Conservation (phyloP, 306 rosid species). For the Pterocarpus santalinus region DNA sequence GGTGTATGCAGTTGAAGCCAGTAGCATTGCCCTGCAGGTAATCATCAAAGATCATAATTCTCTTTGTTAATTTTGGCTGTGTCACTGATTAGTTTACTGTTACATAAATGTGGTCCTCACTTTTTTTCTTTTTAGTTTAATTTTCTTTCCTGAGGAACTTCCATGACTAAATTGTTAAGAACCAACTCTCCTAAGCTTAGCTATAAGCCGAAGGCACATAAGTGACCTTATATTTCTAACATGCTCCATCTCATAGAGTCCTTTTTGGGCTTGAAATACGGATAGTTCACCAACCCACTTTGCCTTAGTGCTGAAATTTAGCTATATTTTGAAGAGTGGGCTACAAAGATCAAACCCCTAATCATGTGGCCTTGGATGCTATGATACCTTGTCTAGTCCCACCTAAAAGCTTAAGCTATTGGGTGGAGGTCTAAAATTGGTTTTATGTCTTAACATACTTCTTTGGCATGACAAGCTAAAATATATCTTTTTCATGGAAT, state of each 20-base stretch:
- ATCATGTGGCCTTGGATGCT: neutral
- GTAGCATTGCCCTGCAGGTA: conserved; percentile 98
- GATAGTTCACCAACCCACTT: neutral
- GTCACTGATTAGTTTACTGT: neutral
- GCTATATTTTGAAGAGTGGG: neutral
- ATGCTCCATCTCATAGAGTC: neutral
- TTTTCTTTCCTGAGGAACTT: neutral
- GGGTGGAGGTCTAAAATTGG: neutral
- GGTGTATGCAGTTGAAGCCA: conserved; percentile 99
- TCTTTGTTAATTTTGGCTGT: too few species aligned
- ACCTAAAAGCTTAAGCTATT: neutral
- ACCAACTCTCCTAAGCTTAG: neutral
- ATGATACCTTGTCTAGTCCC: neutral
- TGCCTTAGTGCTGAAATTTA: neutral
- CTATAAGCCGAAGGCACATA: neutral
- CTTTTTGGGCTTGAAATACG: neutral
- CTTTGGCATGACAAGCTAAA: neutral
- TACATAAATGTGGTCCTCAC: neutral
- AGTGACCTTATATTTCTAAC: neutral
- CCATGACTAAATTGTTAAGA: neutral
- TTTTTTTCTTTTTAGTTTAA: too few species aligned
- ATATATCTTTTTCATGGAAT: too few species aligned
- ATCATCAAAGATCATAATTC: conserved; percentile 32
- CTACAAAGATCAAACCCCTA: neutral
- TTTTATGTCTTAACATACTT: neutral